Percentiles rank a stretch among this genome's conserved stretches.
These are phyloP conservation scores for Aristolochia californica DNA, from an alignment of 164 flowering plant species.

Conservation along the genomic window DNA sequence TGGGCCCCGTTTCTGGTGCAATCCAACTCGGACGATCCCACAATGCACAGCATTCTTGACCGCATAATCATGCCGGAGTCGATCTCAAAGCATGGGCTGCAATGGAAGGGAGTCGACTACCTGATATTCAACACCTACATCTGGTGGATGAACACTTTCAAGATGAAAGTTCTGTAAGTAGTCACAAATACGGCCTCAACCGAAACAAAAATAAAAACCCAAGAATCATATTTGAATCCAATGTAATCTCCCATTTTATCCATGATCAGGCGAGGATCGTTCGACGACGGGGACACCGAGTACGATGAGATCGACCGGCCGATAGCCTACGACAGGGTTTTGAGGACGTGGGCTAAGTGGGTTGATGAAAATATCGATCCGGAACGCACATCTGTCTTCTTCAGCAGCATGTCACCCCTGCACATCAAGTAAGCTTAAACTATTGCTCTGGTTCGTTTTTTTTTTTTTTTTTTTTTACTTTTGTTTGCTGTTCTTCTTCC, in stretches of 20 bases:
- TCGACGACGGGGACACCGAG: slow-evolving; percentile 65
- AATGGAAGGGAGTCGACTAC: slow-evolving; percentile 78
- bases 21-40: slow-evolving; percentile 94
- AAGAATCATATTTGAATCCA: background rate
- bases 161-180: slow-evolving; percentile 87
- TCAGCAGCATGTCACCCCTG: slow-evolving; percentile 88
- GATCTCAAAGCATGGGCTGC: slow-evolving; percentile 57
- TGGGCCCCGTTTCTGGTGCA: slow-evolving; percentile 98
- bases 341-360: slow-evolving; percentile 92
- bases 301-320: slow-evolving; percentile 86
- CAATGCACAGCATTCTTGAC: slow-evolving; percentile 71
- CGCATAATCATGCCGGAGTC: slow-evolving; percentile 87
- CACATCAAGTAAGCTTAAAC: slow-evolving; percentile 68
- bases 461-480: too few relatives aligned
- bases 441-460: background rate
- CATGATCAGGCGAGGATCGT: slow-evolving; percentile 62
- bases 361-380: slow-evolving; percentile 70
- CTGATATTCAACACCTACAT: slow-evolving; percentile 88
- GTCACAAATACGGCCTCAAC: background rate
- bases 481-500: too few relatives aligned
- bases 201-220: too few relatives aligned
- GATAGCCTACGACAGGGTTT: slow-evolving; percentile 56
- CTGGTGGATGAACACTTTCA: slow-evolving; percentile 97
- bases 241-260: background rate
- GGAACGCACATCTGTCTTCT: slow-evolving; percentile 67